Evolutionary conservation across 1,284 basidiomycete genomes (phyloP).

Genomic region (Ganoderma resinaceum): DNA sequence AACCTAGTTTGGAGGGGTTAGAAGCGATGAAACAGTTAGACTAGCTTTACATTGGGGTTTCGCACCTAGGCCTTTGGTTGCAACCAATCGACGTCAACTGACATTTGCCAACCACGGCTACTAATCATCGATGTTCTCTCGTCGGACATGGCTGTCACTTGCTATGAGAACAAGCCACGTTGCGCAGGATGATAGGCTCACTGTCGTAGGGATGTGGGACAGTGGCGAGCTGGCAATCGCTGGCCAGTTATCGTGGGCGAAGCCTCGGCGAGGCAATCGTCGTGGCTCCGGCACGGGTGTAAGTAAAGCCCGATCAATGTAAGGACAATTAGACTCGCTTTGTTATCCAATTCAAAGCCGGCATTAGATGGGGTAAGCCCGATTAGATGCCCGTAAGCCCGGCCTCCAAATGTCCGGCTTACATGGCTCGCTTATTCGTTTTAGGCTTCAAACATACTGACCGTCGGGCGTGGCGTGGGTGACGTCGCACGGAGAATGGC

Average conservation of each 20-base stretch:
- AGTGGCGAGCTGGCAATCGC: not conserved
- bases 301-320: not conserved
- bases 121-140: not conserved
- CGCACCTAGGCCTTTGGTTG: not conserved
- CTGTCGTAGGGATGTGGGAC: not conserved
- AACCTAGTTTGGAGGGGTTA: not conserved
- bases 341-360: not conserved
- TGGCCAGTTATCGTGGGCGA: not conserved
- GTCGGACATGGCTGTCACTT: not conserved
- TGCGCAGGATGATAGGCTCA: not conserved
- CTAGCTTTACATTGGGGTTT: not conserved
- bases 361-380: not conserved
- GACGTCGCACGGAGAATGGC: slow-evolving; percentile 29
- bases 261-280: not conserved
- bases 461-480: slow-evolving; percentile 13
- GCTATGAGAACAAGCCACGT: not conserved
- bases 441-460: not conserved
- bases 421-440: not conserved
- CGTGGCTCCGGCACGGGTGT: not conserved
- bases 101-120: not conserved
- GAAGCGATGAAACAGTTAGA: not conserved
- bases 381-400: not conserved
- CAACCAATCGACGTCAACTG: not conserved
- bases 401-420: not conserved
- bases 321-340: not conserved